These are phyloP conservation scores for Aureobasidium sp. DNA, from an alignment of 2,329 filamentous ascomycete species.

Conservation along the genomic window DNA sequence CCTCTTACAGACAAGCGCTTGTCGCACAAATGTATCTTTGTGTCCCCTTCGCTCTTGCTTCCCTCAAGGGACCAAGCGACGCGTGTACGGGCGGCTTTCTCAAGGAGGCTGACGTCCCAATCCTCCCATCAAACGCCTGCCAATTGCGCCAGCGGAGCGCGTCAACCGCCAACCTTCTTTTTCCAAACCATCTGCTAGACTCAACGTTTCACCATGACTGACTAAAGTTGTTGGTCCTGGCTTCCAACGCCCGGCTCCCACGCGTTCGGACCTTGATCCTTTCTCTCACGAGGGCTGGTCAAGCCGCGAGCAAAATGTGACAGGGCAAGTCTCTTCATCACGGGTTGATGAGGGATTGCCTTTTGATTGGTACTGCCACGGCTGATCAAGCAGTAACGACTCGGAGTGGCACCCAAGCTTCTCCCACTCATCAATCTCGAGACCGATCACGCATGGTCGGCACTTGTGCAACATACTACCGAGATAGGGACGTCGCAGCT, in stretches of 20 bases:
- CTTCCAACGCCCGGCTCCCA: slow-evolving; percentile 12
- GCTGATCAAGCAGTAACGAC: not conserved
- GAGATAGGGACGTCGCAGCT: slow-evolving; percentile 2
- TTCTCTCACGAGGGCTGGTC: not conserved
- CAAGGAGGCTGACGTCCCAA: not conserved
- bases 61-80: not conserved
- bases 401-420: not conserved
- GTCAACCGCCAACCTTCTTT: slow-evolving; percentile 14
- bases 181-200: slow-evolving; percentile 6
- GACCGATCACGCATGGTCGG: not conserved
- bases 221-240: slow-evolving; percentile 5
- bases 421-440: not conserved
- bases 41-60: not conserved
- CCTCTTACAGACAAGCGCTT: not conserved
- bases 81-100: slow-evolving; percentile 7
- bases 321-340: slow-evolving; percentile 1
- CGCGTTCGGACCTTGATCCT: slow-evolving; percentile 2
- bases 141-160: slow-evolving; percentile 13
- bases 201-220: slow-evolving; percentile 11
- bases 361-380: not conserved
- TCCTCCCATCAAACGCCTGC: slow-evolving; percentile 2
- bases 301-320: slow-evolving; percentile 2
- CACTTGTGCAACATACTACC: slow-evolving; percentile 6
- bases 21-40: slow-evolving; percentile 4
- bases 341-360: not conserved